Evolutionary conservation across 768 basidiomycete species (phyloP).

Genomic region (Megacollybia marginata): DNA sequence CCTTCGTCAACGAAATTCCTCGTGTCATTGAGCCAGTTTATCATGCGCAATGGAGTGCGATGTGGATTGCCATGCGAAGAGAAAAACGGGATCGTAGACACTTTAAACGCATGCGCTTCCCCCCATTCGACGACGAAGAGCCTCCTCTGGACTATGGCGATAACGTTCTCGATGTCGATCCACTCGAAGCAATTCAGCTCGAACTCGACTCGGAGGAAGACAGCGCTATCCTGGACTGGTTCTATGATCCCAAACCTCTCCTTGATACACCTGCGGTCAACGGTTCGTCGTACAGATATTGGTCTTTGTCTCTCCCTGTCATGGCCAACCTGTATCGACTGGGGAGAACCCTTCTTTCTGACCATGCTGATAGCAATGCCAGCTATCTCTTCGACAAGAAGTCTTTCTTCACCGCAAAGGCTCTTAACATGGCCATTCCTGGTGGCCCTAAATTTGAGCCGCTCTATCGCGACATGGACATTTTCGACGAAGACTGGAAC

Average conservation of each 20-base stretch:
- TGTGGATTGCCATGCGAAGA: slow-evolving; percentile 99
- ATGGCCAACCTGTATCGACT: slow-evolving; percentile 97
- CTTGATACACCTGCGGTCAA: slow-evolving; percentile 87
- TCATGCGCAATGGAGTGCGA: slow-evolving; percentile 98
- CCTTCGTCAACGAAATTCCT: slow-evolving; percentile 98
- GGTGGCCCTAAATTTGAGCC: slow-evolving; percentile 99
- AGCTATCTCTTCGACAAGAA: slow-evolving; percentile 97
- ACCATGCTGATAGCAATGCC: slow-evolving; percentile 85
- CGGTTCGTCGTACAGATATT: slow-evolving; percentile 88
- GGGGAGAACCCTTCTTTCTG: slow-evolving; percentile 88
- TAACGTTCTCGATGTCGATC: slow-evolving; percentile 97
- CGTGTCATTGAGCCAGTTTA: slow-evolving; percentile 96
- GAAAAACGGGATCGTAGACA: slow-evolving; percentile 98
- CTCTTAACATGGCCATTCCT: slow-evolving; percentile 93
- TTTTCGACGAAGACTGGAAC: slow-evolving; percentile 98
- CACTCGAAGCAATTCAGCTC: slow-evolving; percentile 94
- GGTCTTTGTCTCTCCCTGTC: slow-evolving; percentile 86
- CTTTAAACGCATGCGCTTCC: slow-evolving; percentile 99
- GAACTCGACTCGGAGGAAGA: slow-evolving; percentile 94
- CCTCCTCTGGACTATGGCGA: slow-evolving; percentile 99
- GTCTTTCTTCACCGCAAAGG: slow-evolving; percentile 97
- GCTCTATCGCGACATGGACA: slow-evolving; percentile 92
- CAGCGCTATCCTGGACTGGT: slow-evolving; percentile 89
- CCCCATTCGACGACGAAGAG: slow-evolving; percentile 98
- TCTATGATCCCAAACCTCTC: slow-evolving; percentile 95